Percentiles rank a stretch among this genome's conserved stretches.
Conservation (phyloP, 164 flowering plant species). For the Vitis riparia region DNA sequence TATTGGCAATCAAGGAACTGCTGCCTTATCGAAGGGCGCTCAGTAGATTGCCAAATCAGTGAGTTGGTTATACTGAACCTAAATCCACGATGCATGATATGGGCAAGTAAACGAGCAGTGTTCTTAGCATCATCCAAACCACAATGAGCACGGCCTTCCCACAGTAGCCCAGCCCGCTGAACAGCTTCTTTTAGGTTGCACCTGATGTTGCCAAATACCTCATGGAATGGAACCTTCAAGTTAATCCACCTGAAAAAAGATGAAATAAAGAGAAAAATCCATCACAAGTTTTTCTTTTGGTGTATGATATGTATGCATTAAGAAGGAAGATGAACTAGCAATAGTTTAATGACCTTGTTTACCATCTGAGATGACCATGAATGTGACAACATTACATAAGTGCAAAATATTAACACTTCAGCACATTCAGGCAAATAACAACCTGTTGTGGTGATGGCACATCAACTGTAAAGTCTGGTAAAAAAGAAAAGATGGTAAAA, state of each 20-base stretch:
- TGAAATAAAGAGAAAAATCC: no score
- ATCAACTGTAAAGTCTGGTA: no score
- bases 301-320: no score
- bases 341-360: no score
- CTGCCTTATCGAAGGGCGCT: constrained; percentile 37
- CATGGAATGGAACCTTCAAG: constrained; percentile 79
- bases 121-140: constrained; percentile 96
- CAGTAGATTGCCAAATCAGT: constrained; percentile 53
- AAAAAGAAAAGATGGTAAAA: no score
- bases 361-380: no score
- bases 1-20: constrained; percentile 31
- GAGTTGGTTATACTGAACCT: constrained; percentile 83
- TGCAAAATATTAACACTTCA: no score
- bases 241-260: constrained; percentile 82
- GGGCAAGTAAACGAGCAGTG: constrained; percentile 87
- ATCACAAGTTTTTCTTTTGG: no score
- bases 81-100: constrained; percentile 71
- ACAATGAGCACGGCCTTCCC: constrained; percentile 99
- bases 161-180: constrained; percentile 75
- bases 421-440: no score
- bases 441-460: no score
- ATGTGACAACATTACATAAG: no score
- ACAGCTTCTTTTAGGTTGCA: constrained; percentile 97
- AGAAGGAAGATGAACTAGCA: no score
- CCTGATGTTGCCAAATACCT: constrained; percentile 74